Percentiles rank a stretch among this genome's conserved stretches.
phyloP scores from a whole-genome alignment of 2,329 filamentous ascomycete genomes.

The Cladosporium oxysporum region DNA sequence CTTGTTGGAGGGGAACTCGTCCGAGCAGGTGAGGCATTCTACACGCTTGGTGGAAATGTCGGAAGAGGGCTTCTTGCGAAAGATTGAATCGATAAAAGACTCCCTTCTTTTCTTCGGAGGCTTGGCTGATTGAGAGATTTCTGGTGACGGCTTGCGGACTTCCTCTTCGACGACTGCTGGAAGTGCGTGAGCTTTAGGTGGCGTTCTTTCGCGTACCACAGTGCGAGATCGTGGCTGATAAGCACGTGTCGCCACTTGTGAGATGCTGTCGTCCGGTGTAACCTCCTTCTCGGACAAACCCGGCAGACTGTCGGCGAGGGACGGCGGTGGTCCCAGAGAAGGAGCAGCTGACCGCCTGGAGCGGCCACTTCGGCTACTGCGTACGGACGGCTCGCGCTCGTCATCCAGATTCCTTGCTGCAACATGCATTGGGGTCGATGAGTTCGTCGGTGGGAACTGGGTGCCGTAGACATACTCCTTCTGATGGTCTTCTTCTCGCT shows the following conservation, averaged over 20 bases:
- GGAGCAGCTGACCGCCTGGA: conserved; percentile 16
- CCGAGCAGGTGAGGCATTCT: conserved; percentile 71
- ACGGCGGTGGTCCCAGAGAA: conserved; percentile 1
- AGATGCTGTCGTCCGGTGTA: conserved; percentile 37
- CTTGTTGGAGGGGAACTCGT: conserved; percentile 62
- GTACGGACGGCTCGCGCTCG: conserved; percentile 18
- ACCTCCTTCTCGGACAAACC: conserved; percentile 25
- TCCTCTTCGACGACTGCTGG: conserved; percentile 16
- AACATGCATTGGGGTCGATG: conserved; percentile 7
- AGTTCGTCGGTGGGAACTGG: conserved; percentile 10
- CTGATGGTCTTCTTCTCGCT: background rate
- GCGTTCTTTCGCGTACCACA: conserved; percentile 7
- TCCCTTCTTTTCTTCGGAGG: conserved; percentile 22
- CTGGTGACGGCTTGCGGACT: conserved; percentile 8
- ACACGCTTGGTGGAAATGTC: conserved; percentile 37
- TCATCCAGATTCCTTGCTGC: conserved; percentile 12
- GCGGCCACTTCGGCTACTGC: conserved; percentile 9
- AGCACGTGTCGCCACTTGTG: conserved; percentile 27
- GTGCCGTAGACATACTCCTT: conserved; percentile 20
- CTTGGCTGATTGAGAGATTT: background rate
- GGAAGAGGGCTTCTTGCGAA: conserved; percentile 25
- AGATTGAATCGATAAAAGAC: conserved; percentile 22
- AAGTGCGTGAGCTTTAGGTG: conserved; percentile 13
- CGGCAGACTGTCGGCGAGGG: conserved; percentile 18
- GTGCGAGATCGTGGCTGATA: conserved; percentile 13